phyloP scores from a whole-genome alignment of 257 asterid species.

The Handroanthus guayacan region DNA sequence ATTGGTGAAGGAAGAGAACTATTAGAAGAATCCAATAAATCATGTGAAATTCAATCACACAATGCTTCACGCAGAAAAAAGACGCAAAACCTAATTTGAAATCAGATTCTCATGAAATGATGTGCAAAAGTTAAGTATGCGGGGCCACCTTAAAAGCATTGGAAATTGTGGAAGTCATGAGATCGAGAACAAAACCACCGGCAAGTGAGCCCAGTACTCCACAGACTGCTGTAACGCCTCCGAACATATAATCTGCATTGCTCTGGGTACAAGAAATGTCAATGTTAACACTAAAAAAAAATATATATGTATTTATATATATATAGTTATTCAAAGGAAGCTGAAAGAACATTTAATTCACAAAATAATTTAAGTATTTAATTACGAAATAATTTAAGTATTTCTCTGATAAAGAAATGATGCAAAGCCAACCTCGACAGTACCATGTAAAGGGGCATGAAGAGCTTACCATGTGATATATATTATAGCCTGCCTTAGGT shows the following conservation, averaged over 20 bases:
- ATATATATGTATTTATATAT: too few relatives aligned
- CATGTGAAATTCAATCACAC: too few relatives aligned
- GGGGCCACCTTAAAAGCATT: slow-evolving; percentile 88
- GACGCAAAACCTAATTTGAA: neutral
- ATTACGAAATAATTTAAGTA: neutral
- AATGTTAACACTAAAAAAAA: slow-evolving; percentile 14
- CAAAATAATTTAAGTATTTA: neutral
- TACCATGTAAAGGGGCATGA: slow-evolving; percentile 13
- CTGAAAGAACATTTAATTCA: neutral
- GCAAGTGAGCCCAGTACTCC: slow-evolving; percentile 94
- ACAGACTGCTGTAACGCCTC: slow-evolving; percentile 81
- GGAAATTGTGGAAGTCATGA: slow-evolving; percentile 69
- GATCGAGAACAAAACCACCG: slow-evolving; percentile 84
- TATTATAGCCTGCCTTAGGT: slow-evolving; percentile 94
- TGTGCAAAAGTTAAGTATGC: slow-evolving; percentile 8
- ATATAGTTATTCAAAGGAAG: neutral
- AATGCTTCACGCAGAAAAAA: neutral
- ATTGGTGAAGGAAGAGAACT: too few relatives aligned
- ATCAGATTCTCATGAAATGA: slow-evolving; percentile 15
- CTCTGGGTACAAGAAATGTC: slow-evolving; percentile 49
- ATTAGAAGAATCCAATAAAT: too few relatives aligned
- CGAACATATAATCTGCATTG: slow-evolving; percentile 88
- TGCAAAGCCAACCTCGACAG: neutral
- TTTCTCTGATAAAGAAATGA: neutral
- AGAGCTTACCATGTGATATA: slow-evolving; percentile 86